Evolutionary conservation across 2,329 filamentous ascomycete genomes (phyloP), one percentile per base, ranked within the genome.

Genomic region (Lachnellula occidentalis): DNA sequence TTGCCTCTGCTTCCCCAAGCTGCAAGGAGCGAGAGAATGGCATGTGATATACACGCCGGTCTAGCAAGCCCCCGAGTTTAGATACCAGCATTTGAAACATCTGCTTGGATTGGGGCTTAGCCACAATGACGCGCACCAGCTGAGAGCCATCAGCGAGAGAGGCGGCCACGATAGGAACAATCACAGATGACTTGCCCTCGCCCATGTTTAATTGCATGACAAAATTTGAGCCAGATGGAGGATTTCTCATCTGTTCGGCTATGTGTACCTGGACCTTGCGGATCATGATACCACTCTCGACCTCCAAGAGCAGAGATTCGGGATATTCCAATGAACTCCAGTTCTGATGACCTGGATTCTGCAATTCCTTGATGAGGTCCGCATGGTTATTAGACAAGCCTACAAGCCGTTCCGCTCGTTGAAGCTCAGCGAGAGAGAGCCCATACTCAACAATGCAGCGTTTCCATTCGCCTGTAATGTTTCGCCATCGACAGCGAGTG

Each of bases 171-270:
- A 87, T 83, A 0, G 85, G 86, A 0, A 86, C 75, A 48, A 91
- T 88, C 1, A 88, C 80, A 0, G 85, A 86, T 0, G 82, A 83
- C 58, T 88, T 89, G 0, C 85, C 86, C 62, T 87, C 78, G 0
- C 86, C 86, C 85, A 89, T 89, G 58, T 87, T 87, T 1, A 89
- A 67, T 61, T 88, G 83, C 72, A 87, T 77, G 0, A 84, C 77
- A 0, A 75, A 66, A 59, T 84, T 87, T 0, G 64, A 27, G 0
- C 62, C 66, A 0, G 64, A 64, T 0, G 64, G 61, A 0, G 77
- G 75, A 0, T 61, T 50, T 2, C 74, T 77, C 80, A 90, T 88
- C 17, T 76, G 63, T 0, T 55, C 45, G 0, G 84, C 80, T 49
- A 90, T 82, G 2, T 77, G 64, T 2, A 51, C 58, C 36, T 65